Percentiles rank a stretch among this genome's conserved stretches.
Conservation (phyloP, 768 basidiomycete genomes). For the Suillus discolor region DNA sequence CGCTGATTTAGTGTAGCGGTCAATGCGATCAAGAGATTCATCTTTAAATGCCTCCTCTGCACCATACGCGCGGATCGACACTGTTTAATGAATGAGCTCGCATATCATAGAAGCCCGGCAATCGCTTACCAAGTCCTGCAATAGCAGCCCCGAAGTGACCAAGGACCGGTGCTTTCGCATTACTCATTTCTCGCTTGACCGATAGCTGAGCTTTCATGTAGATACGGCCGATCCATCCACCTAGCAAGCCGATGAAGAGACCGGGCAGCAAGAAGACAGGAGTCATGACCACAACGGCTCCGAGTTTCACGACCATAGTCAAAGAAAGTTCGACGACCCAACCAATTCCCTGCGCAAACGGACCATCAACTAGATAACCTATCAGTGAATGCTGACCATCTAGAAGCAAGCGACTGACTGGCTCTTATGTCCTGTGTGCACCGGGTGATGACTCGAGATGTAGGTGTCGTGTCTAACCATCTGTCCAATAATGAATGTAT, state of each 20-base stretch:
- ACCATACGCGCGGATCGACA: slow-evolving; percentile 58
- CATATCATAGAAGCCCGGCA: neutral
- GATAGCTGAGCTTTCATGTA: slow-evolving; percentile 59
- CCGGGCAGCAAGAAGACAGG: slow-evolving; percentile 45
- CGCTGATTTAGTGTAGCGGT: slow-evolving; percentile 46
- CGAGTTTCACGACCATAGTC: slow-evolving; percentile 38
- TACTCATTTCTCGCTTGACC: slow-evolving; percentile 59
- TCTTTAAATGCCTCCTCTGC: slow-evolving; percentile 45
- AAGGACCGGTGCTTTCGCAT: slow-evolving; percentile 49
- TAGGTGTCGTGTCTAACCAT: slow-evolving; percentile 53
- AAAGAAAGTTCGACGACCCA: slow-evolving; percentile 33
- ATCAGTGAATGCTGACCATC: slow-evolving; percentile 1
- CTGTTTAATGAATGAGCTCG: slow-evolving; percentile 8
- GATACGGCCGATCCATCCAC: slow-evolving; percentile 46
- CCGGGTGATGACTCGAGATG: slow-evolving; percentile 63
- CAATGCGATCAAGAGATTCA: slow-evolving; percentile 48
- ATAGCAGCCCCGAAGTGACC: slow-evolving; percentile 56
- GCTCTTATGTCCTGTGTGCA: slow-evolving; percentile 63
- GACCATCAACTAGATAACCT: slow-evolving; percentile 35
- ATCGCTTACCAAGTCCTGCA: slow-evolving; percentile 44
- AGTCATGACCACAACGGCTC: slow-evolving; percentile 37
- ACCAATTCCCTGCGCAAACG: slow-evolving; percentile 27
- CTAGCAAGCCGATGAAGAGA: slow-evolving; percentile 36
- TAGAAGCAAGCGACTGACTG: slow-evolving; percentile 19
- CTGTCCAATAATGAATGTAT: slow-evolving; percentile 36